These are phyloP conservation scores for Chloris gayana DNA, from an alignment of 176 grass and related monocot genomes.

Conservation along the genomic window DNA sequence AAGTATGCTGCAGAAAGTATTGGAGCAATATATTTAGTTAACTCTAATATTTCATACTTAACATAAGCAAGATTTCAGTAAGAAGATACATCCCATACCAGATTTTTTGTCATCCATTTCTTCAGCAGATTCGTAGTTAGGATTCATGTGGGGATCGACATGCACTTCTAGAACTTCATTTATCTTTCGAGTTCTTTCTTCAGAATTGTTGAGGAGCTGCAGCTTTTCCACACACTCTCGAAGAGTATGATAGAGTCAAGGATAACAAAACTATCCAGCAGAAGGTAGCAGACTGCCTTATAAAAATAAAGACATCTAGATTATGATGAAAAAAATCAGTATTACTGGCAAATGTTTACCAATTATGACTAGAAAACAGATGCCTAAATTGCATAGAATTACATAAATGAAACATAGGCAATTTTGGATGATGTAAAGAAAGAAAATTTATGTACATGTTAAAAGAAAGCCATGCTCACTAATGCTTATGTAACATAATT, in stretches of 20 bases:
- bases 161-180: constrained; percentile 84
- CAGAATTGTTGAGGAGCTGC: constrained; percentile 71
- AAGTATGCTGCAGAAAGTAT: constrained; percentile 11
- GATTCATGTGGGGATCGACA: constrained; percentile 84
- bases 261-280: constrained; percentile 34
- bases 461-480: not conserved
- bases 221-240: constrained; percentile 89
- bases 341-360: not conserved
- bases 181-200: constrained; percentile 73
- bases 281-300: not conserved
- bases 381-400: constrained; percentile 1
- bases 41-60: constrained; percentile 7
- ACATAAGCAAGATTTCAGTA: not conserved
- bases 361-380: constrained; percentile 7
- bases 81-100: constrained; percentile 31
- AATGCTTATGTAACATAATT: constrained; percentile 5
- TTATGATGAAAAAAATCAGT: constrained; percentile 12
- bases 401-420: not conserved
- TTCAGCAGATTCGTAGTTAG: constrained; percentile 82
- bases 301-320: constrained; percentile 14
- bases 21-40: constrained; percentile 5
- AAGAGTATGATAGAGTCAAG: constrained; percentile 86
- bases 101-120: constrained; percentile 56
- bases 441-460: constrained; percentile 1
- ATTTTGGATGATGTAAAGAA: constrained; percentile 24